Evolutionary conservation across 164 flowering plant species (phyloP), one percentile per base, ranked within the genome.

Genomic region (Vitis labrusca): DNA sequence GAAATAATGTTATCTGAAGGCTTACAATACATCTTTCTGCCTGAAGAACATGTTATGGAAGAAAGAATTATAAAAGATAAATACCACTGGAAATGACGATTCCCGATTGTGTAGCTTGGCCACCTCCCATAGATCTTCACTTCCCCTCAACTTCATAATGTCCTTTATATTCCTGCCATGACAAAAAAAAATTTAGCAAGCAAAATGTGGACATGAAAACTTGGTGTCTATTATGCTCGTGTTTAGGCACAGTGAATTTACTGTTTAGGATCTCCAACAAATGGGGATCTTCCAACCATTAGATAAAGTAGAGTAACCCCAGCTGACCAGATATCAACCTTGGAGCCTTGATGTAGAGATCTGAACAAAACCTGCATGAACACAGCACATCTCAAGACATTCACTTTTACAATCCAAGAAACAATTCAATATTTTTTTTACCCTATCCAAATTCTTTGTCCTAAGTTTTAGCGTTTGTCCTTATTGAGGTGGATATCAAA

Each of bases 311-410:
- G 78, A 23, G 97, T 88, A 51, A 95, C 98, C 62, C 99, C 98
- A 68, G 98, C 97, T 51, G 99, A 95, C 99, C 99, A 95, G 15
- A 95, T 68, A 80, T 95, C 99, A 73, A 88, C 74, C 82, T 92
- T 92, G 49, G 86, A 77, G 17, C 94, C 93, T 86, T 95, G 99
- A 78, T 88, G 81, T 5, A 53, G 71, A 74, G 99, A 95, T 78
- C 83, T 88, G 60, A 95, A 81, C 73, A 93, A 66, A 44, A 95
- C 99, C 99, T 95, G 88, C 74, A 80, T 13, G 75, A 68, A 50
- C 50, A 37, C 44, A 37, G 44, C 44, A 37, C 7, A 37, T 37
- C 44, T 37, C 44, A 37, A 37, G 7, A 37, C 44, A 37, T 37
- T 37, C 44, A 37, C 7, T 37, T 37, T 37, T 37, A 37, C 44